A percentile compares a stretch with the other conserved stretches of the same genome.
Evolutionary conservation across 163 green algal species (phyloP).

Genomic region (Scenedesmus sp.): DNA sequence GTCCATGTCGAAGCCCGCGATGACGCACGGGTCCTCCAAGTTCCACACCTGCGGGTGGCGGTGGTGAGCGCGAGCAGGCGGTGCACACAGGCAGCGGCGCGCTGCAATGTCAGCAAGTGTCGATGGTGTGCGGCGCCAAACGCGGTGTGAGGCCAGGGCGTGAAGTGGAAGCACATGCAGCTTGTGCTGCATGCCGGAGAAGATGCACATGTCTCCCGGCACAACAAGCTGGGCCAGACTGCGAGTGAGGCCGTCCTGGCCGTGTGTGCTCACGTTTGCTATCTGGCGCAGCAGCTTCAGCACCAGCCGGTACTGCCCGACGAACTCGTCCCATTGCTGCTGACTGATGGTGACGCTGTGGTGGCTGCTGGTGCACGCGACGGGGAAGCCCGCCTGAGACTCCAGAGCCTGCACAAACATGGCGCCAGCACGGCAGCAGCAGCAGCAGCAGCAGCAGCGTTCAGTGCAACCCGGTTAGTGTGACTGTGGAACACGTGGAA

Average conservation of each 20-base stretch:
- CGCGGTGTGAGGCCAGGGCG: too few relatives aligned
- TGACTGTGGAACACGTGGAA: neutral
- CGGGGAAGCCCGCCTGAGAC: constrained; percentile 74
- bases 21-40: constrained; percentile 75
- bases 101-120: too few relatives aligned
- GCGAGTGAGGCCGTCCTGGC: too few relatives aligned
- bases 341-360: constrained; percentile 50
- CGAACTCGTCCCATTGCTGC: constrained; percentile 77
- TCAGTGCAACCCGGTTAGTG: neutral
- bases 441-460: constrained; percentile 9
- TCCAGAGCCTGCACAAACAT: constrained; percentile 69
- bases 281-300: constrained; percentile 73
- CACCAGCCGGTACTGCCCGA: constrained; percentile 62
- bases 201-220: too few relatives aligned
- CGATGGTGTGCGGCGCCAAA: too few relatives aligned
- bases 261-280: constrained; percentile 39
- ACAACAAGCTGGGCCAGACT: too few relatives aligned
- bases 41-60: constrained; percentile 67
- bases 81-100: neutral
- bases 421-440: neutral
- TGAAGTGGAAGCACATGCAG: too few relatives aligned
- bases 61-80: neutral
- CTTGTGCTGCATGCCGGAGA: too few relatives aligned
- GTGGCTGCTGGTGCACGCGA: constrained; percentile 34
- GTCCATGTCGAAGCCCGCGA: constrained; percentile 81